Base-by-base conservation (phyloP, 257 asterid species). In the Fraxinus quadrangulata region DNA sequence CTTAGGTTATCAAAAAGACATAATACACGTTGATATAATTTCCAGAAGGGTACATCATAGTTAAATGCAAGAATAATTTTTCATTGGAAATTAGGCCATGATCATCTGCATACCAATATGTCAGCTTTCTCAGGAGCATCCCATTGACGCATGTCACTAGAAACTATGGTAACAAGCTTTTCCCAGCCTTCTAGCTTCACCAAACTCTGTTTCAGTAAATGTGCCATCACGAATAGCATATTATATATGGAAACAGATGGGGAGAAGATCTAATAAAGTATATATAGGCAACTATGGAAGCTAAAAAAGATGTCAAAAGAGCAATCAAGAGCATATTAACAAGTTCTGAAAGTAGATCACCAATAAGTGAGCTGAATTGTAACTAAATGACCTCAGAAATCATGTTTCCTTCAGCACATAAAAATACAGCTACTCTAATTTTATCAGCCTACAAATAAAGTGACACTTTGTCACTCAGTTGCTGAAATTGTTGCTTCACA, bases 121-220 rank as follows among this genome's bases (percentile, higher is more conserved):
- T 96, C 99, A 76, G 99, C 99, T 84, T 92, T 87, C 87, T 92
- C 99, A 23, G 97, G 94, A 83, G 99, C 97, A 80, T 86, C 81
- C 99, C 99, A 96, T 81, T 83, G 72, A 49, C 99, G 97, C 98
- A 96, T 96, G 85, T 96, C 99, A 81, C 95, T 85, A 75, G 98
- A 90, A 78, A 96, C 78, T 78, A 96, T 90, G 42, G 97, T 90
- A 80, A 96, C 99, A 82, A 54, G 67, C 10, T 86, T 71, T 84
- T 92, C 97, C 99, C 99, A 93, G 67, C 97, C 96, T 88, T 96
- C 99, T 49, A 96, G 87, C 91, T 91, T 96, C 81, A 96, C 90
- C 88, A 96, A 87, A 86, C 96, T 93, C 99, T 96, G 91, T 79
- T 66, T 65, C 78, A 74, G 69, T 66, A 72, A 54, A 86, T 63